A percentile compares a stretch with the other conserved stretches of the same genome.
Conservation (phyloP, 208 protist genomes). For the Polymyxa betae region DNA sequence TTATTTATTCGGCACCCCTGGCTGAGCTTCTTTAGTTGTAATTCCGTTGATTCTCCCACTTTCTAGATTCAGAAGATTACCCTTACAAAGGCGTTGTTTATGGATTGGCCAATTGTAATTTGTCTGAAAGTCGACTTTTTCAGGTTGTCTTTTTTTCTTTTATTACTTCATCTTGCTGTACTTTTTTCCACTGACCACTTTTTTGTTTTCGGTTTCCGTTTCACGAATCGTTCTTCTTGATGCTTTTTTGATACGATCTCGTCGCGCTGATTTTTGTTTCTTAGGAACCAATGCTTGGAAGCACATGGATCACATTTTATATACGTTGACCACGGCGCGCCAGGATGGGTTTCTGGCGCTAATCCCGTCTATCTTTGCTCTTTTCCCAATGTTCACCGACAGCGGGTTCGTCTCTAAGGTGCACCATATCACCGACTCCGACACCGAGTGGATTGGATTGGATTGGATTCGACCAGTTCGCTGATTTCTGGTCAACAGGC, state of each 20-base stretch:
- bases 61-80: conserved; percentile 60
- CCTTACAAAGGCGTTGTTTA: conserved; percentile 79
- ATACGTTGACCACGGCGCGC: conserved; percentile 67
- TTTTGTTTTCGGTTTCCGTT: too few relatives aligned
- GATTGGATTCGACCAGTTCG: too few relatives aligned
- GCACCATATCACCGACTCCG: conserved; percentile 75
- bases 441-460: conserved; percentile 69
- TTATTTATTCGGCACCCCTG: too few relatives aligned
- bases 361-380: conserved; percentile 81
- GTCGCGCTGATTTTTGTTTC: too few relatives aligned
- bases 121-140: conserved; percentile 62
- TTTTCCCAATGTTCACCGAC: conserved; percentile 70
- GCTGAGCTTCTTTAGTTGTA: neutral
- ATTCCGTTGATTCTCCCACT: neutral
- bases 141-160: conserved; percentile 62
- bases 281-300: conserved; percentile 76
- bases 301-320: conserved; percentile 74
- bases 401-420: conserved; percentile 76
- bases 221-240: too few relatives aligned
- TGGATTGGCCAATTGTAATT: conserved; percentile 72
- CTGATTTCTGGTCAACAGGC: too few relatives aligned
- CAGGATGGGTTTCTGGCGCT: conserved; percentile 73
- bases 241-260: too few relatives aligned
- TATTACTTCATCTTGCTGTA: too few relatives aligned
- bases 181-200: too few relatives aligned